These are phyloP conservation scores for Nigrograna mackinnonii DNA, from an alignment of 2,329 filamentous ascomycete genomes.

Conservation along the genomic window DNA sequence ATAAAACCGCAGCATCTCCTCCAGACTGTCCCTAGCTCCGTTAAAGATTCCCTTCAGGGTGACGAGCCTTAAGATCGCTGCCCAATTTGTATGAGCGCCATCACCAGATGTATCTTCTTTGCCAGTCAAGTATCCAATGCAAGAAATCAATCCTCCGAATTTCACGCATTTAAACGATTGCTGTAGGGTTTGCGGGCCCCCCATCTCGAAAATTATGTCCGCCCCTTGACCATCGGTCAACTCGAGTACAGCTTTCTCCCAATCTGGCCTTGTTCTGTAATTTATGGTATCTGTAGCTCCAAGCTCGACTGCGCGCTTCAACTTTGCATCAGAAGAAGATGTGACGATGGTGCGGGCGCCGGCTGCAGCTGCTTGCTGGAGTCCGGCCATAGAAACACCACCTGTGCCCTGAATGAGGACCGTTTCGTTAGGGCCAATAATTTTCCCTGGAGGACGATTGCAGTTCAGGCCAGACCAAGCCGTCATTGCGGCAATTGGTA, in stretches of 20 bases:
- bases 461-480: slow-evolving; percentile 70
- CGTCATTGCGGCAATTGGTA: slow-evolving; percentile 66
- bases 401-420: slow-evolving; percentile 49
- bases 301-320: slow-evolving; percentile 54
- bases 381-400: slow-evolving; percentile 46
- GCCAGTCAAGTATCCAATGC: slow-evolving; percentile 49
- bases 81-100: slow-evolving; percentile 63
- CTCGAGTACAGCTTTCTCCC: slow-evolving; percentile 62
- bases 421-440: slow-evolving; percentile 45
- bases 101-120: slow-evolving; percentile 61
- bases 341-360: slow-evolving; percentile 59
- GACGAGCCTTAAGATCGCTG: slow-evolving; percentile 54
- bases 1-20: slow-evolving; percentile 48
- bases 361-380: slow-evolving; percentile 46
- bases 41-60: slow-evolving; percentile 65
- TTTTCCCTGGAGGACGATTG: slow-evolving; percentile 58
- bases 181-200: slow-evolving; percentile 54
- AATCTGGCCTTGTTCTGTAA: slow-evolving; percentile 61
- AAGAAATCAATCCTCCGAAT: slow-evolving; percentile 21
- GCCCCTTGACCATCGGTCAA: slow-evolving; percentile 46
- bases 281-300: slow-evolving; percentile 65
- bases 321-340: slow-evolving; percentile 60
- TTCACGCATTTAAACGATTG: slow-evolving; percentile 48
- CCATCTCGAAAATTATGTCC: slow-evolving; percentile 56
- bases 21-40: slow-evolving; percentile 60